Conservation (phyloP, 129 eudicot genomes). For the Ambrosia artemisiifolia region DNA sequence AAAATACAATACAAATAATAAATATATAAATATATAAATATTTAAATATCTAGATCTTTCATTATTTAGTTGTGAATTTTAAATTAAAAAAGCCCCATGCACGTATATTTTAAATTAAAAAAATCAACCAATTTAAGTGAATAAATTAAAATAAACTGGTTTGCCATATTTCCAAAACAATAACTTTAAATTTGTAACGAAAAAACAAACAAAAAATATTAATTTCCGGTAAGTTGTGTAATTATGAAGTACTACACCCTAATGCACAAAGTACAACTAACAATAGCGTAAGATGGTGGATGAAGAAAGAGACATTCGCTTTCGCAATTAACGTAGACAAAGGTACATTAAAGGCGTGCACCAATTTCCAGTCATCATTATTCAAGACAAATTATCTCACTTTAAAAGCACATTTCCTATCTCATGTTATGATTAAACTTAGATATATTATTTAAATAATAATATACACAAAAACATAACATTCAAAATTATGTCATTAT, state of each 20-base stretch:
- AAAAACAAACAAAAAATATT: neutral
- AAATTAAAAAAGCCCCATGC: too few species aligned
- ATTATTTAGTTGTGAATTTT: too few species aligned
- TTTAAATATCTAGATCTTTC: too few species aligned
- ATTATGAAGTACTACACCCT: neutral
- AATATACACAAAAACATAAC: neutral
- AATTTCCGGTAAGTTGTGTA: too few species aligned
- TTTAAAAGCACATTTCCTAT: neutral
- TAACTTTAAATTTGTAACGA: neutral
- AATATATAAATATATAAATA: too few species aligned
- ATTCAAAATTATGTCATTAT: too few species aligned
- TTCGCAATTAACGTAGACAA: constrained; percentile 26
- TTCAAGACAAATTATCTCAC: neutral
- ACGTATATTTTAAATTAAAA: neutral
- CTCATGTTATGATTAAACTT: neutral
- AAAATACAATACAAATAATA: too few species aligned
- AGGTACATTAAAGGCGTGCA: constrained; percentile 28
- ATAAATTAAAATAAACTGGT: neutral
- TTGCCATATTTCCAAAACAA: neutral
- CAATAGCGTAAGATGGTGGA: constrained; percentile 8
- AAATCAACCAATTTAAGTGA: neutral
- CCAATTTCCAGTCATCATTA: constrained; percentile 15
- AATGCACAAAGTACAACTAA: constrained; percentile 3
- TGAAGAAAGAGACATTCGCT: constrained; percentile 18
- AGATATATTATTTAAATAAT: neutral